Percentiles rank a stretch among this genome's conserved stretches.
These are phyloP conservation scores for Prunus kanzakura DNA, from an alignment of 306 rosid species.

Conservation along the genomic window DNA sequence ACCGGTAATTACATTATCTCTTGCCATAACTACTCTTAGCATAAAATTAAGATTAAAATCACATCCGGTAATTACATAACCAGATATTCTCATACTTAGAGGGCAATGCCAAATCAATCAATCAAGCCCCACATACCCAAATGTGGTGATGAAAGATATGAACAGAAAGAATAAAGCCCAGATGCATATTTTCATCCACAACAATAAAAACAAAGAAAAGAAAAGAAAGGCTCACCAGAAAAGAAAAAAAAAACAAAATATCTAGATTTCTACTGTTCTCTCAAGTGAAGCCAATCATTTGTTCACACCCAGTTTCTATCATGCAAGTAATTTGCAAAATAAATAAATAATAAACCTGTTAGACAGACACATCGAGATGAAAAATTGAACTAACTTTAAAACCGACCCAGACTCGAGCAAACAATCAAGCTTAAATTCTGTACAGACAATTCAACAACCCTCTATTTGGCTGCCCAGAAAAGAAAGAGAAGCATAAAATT, in stretches of 20 bases:
- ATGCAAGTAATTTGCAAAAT: neutral
- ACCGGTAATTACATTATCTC: neutral
- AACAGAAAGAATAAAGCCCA: neutral
- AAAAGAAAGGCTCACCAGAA: too few relatives aligned
- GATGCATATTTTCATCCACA: neutral
- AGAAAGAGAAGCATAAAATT: neutral
- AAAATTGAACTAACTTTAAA: neutral
- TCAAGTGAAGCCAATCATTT: neutral
- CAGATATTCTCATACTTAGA: neutral
- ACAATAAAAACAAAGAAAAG: neutral
- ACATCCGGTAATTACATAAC: neutral
- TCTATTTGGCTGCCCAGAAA: neutral
- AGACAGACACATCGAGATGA: neutral
- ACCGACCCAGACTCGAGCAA: neutral
- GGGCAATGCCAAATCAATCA: neutral
- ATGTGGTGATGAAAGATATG: neutral
- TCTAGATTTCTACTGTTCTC: neutral
- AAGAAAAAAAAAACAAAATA: too few relatives aligned
- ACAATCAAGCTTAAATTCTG: neutral
- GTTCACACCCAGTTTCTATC: neutral
- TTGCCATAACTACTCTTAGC: neutral
- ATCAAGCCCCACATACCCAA: neutral
- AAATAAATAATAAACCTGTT: neutral
- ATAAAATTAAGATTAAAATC: neutral
- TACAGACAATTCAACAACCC: neutral